These are phyloP conservation scores for Leccinum angustisporum DNA, from an alignment of 1,284 basidiomycete genomes.

Conservation along the genomic window DNA sequence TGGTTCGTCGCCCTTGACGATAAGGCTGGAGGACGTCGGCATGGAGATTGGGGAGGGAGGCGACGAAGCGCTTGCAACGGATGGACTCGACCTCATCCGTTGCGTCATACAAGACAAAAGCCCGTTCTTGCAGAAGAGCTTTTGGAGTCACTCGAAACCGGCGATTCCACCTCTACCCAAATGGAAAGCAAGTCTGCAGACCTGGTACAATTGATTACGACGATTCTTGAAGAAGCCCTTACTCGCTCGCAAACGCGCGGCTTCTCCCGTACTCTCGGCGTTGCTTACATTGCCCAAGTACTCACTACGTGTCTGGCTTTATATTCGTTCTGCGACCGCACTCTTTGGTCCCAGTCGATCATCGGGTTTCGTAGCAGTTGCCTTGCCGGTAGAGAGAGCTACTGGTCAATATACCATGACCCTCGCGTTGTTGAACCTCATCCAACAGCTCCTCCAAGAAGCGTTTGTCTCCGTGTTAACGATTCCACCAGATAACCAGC, in stretches of 20 bases:
- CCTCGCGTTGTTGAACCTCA: slow-evolving; percentile 71
- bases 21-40: slow-evolving; percentile 67
- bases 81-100: slow-evolving; percentile 76
- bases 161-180: slow-evolving; percentile 12
- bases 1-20: slow-evolving; percentile 41
- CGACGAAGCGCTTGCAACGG: slow-evolving; percentile 63
- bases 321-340: slow-evolving; percentile 72
- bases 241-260: slow-evolving; percentile 50
- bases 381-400: slow-evolving; percentile 68
- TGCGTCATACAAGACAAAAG: slow-evolving; percentile 68
- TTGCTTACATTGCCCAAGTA: slow-evolving; percentile 73
- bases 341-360: slow-evolving; percentile 56
- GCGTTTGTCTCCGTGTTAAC: slow-evolving; percentile 56
- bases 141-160: slow-evolving; percentile 62
- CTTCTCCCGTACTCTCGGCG: slow-evolving; percentile 66
- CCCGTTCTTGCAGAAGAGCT: slow-evolving; percentile 60
- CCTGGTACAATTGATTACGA: slow-evolving; percentile 76
- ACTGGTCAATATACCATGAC: slow-evolving; percentile 80
- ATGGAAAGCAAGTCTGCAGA: slow-evolving; percentile 39
- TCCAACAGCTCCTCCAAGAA: slow-evolving; percentile 74
- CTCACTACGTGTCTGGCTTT: slow-evolving; percentile 83
- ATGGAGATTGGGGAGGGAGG: slow-evolving; percentile 58
- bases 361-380: slow-evolving; percentile 57
- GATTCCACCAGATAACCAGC: slow-evolving; percentile 54
- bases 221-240: slow-evolving; percentile 82